Conservation (phyloP, 257 asterid species). For the Solanum etuberosum region DNA sequence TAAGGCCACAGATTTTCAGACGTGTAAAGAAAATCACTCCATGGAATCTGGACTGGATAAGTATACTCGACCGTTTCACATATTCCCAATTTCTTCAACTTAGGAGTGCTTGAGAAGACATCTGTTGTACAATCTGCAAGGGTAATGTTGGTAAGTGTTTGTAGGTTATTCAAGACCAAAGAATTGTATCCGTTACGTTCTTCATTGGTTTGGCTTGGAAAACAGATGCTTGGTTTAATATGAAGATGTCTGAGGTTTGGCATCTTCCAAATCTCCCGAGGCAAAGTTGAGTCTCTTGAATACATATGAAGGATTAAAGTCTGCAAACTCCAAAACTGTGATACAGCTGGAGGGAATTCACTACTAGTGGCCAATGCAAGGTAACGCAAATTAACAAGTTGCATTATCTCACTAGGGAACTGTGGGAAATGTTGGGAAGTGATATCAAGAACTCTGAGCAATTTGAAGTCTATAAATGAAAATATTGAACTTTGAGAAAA, state of each 20-base stretch:
- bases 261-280: conserved; percentile 9
- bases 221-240: conserved; percentile 4
- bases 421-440: conserved; percentile 4
- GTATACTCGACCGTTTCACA: conserved; percentile 1
- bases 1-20: background rate
- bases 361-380: conserved; percentile 15
- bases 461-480: conserved; percentile 3
- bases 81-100: conserved; percentile 21
- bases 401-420: conserved; percentile 11
- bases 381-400: conserved; percentile 12
- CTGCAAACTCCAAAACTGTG: conserved; percentile 11
- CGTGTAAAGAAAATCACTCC: background rate
- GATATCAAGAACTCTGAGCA: conserved; percentile 25
- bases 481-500: background rate
- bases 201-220: background rate
- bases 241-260: conserved; percentile 15
- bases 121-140: conserved; percentile 8
- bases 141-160: conserved; percentile 10
- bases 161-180: background rate
- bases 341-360: conserved; percentile 3
- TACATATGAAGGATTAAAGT: conserved; percentile 22
- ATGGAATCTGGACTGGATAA: background rate
- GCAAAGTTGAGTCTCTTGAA: background rate
- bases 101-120: background rate
- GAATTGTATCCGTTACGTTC: background rate